A percentile compares a stretch with the other conserved stretches of the same genome.
These are phyloP conservation scores for Pyrenophora tritici-repentis DNA, from an alignment of 2,329 filamentous ascomycete species.

Conservation along the genomic window DNA sequence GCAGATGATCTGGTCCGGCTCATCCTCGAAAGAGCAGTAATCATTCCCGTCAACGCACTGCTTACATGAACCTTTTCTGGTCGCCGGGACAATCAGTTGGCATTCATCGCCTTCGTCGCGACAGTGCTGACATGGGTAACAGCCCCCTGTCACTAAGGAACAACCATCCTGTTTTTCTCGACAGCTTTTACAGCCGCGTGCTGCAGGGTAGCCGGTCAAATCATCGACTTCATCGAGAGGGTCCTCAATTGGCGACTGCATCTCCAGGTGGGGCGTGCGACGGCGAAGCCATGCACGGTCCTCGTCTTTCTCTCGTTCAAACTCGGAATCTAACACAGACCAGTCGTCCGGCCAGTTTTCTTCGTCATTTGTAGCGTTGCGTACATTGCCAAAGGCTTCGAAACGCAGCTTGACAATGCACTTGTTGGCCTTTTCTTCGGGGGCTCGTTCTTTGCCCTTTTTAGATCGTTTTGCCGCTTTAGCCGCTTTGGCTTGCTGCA, in stretches of 20 bases:
- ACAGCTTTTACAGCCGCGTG: slow-evolving; percentile 45
- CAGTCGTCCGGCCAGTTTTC: slow-evolving; percentile 37
- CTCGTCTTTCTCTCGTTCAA: slow-evolving; percentile 15
- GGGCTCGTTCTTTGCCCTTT: slow-evolving; percentile 10
- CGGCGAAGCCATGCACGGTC: slow-evolving; percentile 9
- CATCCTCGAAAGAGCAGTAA: slow-evolving; percentile 30
- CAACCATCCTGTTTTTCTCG: slow-evolving; percentile 25
- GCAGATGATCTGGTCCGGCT: slow-evolving; percentile 23
- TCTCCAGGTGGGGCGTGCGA: slow-evolving; percentile 14
- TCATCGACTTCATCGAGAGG: slow-evolving; percentile 30
- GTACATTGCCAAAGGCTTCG: slow-evolving; percentile 21
- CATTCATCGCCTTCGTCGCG: slow-evolving; percentile 31
- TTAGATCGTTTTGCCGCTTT: slow-evolving; percentile 11
- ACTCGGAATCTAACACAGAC: slow-evolving; percentile 27
- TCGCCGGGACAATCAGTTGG: slow-evolving; percentile 38
- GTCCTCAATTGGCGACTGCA: slow-evolving; percentile 30
- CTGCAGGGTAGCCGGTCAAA: slow-evolving; percentile 40
- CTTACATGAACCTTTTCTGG: slow-evolving; percentile 42
- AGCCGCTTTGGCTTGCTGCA: slow-evolving; percentile 15
- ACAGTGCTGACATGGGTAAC: slow-evolving; percentile 35
- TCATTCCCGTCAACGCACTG: slow-evolving; percentile 22
- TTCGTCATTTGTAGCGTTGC: slow-evolving; percentile 29
- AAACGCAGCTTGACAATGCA: slow-evolving; percentile 25
- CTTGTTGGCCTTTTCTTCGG: slow-evolving; percentile 16
- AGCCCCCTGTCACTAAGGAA: slow-evolving; percentile 34